A percentile compares a stretch with the other conserved stretches of the same genome.
Conservation (phyloP, 805 yeast species). For the Maudiozyma turicensis region DNA sequence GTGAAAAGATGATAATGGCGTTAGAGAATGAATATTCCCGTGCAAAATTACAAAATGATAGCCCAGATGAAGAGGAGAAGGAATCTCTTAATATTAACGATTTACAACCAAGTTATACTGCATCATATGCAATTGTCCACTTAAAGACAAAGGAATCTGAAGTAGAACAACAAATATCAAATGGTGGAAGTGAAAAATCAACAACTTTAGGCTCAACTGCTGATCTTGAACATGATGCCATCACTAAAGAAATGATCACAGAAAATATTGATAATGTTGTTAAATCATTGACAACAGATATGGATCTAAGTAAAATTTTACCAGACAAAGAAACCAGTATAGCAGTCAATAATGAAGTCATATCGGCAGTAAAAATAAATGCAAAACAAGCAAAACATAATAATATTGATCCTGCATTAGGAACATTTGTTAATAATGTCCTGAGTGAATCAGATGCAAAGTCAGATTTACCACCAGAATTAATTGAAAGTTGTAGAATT, state of each 20-base stretch:
- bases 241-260: slow-evolving; percentile 13
- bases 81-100: slow-evolving; percentile 44
- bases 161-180: neutral
- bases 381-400: slow-evolving; percentile 41
- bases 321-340: slow-evolving; percentile 17
- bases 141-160: slow-evolving; percentile 13
- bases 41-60: slow-evolving; percentile 27
- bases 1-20: slow-evolving; percentile 67
- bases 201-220: slow-evolving; percentile 4
- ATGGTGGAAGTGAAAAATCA: neutral
- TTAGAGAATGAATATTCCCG: slow-evolving; percentile 36
- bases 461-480: slow-evolving; percentile 27
- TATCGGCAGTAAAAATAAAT: slow-evolving; percentile 40
- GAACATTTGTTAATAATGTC: slow-evolving; percentile 19
- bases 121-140: slow-evolving; percentile 45
- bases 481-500: slow-evolving; percentile 44
- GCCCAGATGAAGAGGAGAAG: slow-evolving; percentile 30
- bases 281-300: slow-evolving; percentile 11
- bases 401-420: slow-evolving; percentile 18
- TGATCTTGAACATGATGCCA: neutral
- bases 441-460: slow-evolving; percentile 25
- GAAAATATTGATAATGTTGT: slow-evolving; percentile 11
- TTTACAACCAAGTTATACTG: slow-evolving; percentile 36
- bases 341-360: slow-evolving; percentile 33
- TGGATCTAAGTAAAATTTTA: slow-evolving; percentile 26